Percentiles rank a stretch among this genome's conserved stretches.
phyloP scores from a whole-genome alignment of 345 rosid species.

The Boechera stricta region DNA sequence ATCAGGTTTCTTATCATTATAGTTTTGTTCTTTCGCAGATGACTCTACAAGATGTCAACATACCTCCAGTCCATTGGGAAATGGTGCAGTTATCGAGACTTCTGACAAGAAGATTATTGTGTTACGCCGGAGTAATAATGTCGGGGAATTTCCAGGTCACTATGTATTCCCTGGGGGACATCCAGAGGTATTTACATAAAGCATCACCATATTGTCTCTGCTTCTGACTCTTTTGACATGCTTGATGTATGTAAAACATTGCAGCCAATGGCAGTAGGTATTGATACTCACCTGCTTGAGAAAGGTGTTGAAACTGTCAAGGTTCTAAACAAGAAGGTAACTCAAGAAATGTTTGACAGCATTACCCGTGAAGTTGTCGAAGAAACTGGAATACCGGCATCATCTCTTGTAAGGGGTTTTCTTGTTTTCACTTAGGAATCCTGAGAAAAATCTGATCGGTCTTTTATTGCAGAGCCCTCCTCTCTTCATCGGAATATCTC shows the following conservation, averaged over 20 bases:
- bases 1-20: conserved; percentile 10
- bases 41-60: conserved; percentile 68
- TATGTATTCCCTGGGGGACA: conserved; percentile 94
- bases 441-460: neutral
- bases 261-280: conserved; percentile 75
- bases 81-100: conserved; percentile 81
- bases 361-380: conserved; percentile 80
- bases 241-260: conserved; percentile 23
- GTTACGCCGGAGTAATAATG: conserved; percentile 80
- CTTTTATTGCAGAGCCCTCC: conserved; percentile 59
- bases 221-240: neutral
- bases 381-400: conserved; percentile 86
- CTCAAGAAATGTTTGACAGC: conserved; percentile 82
- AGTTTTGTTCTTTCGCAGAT: conserved; percentile 51
- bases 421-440: neutral
- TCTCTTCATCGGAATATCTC: conserved; percentile 76
- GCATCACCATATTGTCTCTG: neutral
- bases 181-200: conserved; percentile 67
- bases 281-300: conserved; percentile 47
- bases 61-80: conserved; percentile 84
- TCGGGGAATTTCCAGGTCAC: conserved; percentile 93
- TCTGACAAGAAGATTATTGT: conserved; percentile 71
- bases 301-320: conserved; percentile 35
- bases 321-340: conserved; percentile 55
- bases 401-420: conserved; percentile 63